A percentile compares a stretch with the other conserved stretches of the same genome.
Conservation (phyloP, 108 stramenopile species). For the Cylindrotheca fusiformis region DNA sequence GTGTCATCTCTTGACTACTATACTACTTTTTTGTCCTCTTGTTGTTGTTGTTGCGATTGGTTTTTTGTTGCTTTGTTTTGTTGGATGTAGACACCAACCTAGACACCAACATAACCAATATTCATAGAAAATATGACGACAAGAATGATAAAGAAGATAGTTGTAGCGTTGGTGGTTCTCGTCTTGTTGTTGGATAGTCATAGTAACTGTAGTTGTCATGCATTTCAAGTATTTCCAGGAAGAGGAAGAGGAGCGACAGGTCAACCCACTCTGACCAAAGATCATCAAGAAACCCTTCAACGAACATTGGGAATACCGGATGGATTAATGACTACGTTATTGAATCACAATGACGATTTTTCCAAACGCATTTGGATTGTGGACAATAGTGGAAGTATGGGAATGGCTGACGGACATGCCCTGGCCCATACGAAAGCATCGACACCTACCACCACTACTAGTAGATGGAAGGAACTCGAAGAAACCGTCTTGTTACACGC, state of each 20-base stretch:
- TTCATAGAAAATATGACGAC: no score
- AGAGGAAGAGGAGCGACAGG: background rate
- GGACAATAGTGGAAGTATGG: constrained; percentile 72
- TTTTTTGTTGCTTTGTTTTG: no score
- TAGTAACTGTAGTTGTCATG: no score
- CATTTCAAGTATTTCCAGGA: background rate
- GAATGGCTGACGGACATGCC: constrained; percentile 55
- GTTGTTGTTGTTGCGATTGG: no score
- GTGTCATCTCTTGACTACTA: no score
- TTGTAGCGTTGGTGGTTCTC: background rate
- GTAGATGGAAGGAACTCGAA: constrained; percentile 74
- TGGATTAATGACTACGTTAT: background rate
- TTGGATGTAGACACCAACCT: no score
- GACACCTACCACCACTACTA: background rate
- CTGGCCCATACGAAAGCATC: constrained; percentile 34
- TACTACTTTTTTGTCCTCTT: no score
- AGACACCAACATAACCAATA: no score
- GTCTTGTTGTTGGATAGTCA: no score
- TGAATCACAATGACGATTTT: constrained; percentile 21
- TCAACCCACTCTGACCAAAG: background rate
- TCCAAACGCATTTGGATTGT: constrained; percentile 67
- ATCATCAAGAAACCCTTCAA: background rate
- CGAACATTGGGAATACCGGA: background rate
- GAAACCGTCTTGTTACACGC: constrained; percentile 67
- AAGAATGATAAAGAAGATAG: no score